Conservation (phyloP, 2,329 filamentous ascomycete genomes). For the Ophiostoma populinum region DNA sequence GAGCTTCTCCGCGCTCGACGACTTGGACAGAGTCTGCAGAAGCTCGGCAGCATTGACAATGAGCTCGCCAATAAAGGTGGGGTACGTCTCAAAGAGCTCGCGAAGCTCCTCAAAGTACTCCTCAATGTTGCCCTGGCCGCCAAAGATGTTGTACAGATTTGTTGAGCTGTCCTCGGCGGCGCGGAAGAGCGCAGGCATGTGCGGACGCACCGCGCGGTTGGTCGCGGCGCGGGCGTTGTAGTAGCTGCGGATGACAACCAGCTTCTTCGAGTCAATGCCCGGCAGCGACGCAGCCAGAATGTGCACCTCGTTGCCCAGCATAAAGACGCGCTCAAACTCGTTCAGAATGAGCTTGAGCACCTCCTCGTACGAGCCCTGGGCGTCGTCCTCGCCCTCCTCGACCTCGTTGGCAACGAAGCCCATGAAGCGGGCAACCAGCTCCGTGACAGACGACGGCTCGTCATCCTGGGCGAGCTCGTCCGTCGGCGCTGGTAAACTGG, state of each 20-base stretch:
- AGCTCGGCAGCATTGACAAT: constrained; percentile 68
- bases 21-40: constrained; percentile 67
- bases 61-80: constrained; percentile 75
- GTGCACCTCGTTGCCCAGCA: constrained; percentile 92
- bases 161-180: constrained; percentile 73
- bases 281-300: constrained; percentile 71
- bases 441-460: constrained; percentile 88
- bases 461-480: constrained; percentile 97
- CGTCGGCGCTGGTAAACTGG: constrained; percentile 74
- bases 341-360: constrained; percentile 83
- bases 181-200: constrained; percentile 83
- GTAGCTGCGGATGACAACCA: constrained; percentile 77
- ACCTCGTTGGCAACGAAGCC: constrained; percentile 79
- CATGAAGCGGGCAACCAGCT: constrained; percentile 86
- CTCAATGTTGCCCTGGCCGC: constrained; percentile 96
- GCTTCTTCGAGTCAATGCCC: constrained; percentile 85
- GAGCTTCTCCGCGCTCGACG: constrained; percentile 80
- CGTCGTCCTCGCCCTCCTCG: constrained; percentile 80
- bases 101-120: constrained; percentile 98
- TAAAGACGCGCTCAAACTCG: constrained; percentile 91
- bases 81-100: constrained; percentile 80
- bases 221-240: constrained; percentile 73
- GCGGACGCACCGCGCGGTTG: constrained; percentile 73
- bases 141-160: constrained; percentile 83
- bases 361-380: constrained; percentile 76